These are phyloP conservation scores for Puccinia coronata DNA, from an alignment of 1,284 basidiomycete genomes.

Conservation along the genomic window DNA sequence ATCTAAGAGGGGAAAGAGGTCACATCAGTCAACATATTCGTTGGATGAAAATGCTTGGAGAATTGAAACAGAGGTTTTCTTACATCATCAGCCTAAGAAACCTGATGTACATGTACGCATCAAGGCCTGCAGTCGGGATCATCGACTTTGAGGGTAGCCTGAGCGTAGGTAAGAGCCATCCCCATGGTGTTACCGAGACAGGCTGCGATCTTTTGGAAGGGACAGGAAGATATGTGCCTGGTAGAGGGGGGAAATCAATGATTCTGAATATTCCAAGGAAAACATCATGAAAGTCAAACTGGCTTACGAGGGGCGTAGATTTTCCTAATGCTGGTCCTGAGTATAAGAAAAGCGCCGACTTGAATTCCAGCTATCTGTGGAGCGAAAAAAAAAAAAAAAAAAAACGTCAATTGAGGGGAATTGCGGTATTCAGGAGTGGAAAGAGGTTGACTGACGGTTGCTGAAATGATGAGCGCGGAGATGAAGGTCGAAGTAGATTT, in stretches of 20 bases:
- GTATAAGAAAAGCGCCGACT: conserved; percentile 58
- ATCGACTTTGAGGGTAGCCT: conserved; percentile 56
- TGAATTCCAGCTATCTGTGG: conserved; percentile 55
- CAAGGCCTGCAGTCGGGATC: conserved; percentile 72
- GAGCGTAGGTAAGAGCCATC: conserved; percentile 59
- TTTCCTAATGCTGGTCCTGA: conserved; percentile 58
- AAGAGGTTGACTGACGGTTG: conserved; percentile 3
- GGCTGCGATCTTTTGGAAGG: conserved; percentile 56
- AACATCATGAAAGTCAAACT: conserved; percentile 52
- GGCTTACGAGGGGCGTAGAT: conserved; percentile 59
- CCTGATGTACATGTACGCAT: conserved; percentile 90
- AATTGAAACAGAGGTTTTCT: conserved; percentile 65
- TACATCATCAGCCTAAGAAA: conserved; percentile 69
- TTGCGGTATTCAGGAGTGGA: not conserved
- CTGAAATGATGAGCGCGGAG: conserved; percentile 28
- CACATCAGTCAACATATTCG: not conserved
- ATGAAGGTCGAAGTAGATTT: conserved; percentile 43
- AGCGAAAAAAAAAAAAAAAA: too few relatives aligned
- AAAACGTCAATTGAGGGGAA: not conserved
- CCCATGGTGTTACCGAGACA: conserved; percentile 58
- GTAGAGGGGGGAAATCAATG: not conserved
- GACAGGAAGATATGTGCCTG: conserved; percentile 26
- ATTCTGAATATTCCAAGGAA: not conserved
- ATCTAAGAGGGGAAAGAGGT: conserved; percentile 62
- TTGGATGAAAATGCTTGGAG: conserved; percentile 60